Conservation (phyloP, 2,329 filamentous ascomycete genomes). For the Septoria linicola region DNA sequence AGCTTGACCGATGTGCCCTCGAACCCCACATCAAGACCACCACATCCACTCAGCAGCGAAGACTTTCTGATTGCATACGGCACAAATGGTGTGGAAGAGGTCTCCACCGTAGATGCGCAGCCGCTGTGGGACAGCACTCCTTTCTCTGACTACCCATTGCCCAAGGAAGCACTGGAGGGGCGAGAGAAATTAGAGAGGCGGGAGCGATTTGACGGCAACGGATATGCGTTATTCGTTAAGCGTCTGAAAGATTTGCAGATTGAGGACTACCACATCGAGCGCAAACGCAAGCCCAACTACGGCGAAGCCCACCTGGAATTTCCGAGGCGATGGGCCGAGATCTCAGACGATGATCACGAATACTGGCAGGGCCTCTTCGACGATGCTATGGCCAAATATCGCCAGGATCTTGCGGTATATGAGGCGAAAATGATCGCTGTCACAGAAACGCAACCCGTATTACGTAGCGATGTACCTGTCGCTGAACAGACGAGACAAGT, state of each 20-base stretch:
- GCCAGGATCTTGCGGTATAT: slow-evolving; percentile 33
- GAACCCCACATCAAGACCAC: slow-evolving; percentile 31
- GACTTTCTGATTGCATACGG: slow-evolving; percentile 37
- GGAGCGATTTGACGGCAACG: slow-evolving; percentile 28
- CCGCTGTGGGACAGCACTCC: slow-evolving; percentile 29
- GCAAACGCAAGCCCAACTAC: slow-evolving; percentile 30
- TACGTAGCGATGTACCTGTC: slow-evolving; percentile 25
- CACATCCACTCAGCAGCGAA: slow-evolving; percentile 28
- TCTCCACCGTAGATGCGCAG: slow-evolving; percentile 25
- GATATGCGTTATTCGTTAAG: slow-evolving; percentile 35
- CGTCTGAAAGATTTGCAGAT: slow-evolving; percentile 23
- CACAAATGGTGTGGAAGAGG: slow-evolving; percentile 23
- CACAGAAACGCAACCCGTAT: slow-evolving; percentile 29
- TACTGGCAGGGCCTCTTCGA: slow-evolving; percentile 34
- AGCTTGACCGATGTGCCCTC: slow-evolving; percentile 33
- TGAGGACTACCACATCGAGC: slow-evolving; percentile 31
- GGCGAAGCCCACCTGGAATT: slow-evolving; percentile 34
- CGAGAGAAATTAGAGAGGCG: slow-evolving; percentile 15
- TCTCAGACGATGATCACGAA: slow-evolving; percentile 26
- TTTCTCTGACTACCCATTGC: slow-evolving; percentile 26
- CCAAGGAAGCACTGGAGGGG: slow-evolving; percentile 26
- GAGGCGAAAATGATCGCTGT: slow-evolving; percentile 34
- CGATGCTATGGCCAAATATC: slow-evolving; percentile 31
- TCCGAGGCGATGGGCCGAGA: slow-evolving; percentile 32
- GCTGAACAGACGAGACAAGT: slow-evolving; percentile 25